Conservation (phyloP, 345 rosid species). For the Psidium guajava region DNA sequence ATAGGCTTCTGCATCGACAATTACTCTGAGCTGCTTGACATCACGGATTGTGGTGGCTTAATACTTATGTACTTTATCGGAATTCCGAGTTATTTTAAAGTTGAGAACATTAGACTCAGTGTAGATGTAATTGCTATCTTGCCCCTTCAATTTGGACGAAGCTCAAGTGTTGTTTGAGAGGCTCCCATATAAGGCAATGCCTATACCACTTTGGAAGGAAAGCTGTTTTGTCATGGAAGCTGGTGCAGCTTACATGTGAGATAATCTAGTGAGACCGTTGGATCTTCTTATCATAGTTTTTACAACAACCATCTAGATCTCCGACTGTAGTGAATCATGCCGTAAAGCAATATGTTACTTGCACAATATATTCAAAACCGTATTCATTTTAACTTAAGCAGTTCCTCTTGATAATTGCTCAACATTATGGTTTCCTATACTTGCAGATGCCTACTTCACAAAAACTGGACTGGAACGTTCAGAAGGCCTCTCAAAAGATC, state of each 20-base stretch:
- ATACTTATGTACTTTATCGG: background rate
- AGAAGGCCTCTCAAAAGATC: constrained; percentile 46
- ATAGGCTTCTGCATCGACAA: background rate
- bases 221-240: background rate
- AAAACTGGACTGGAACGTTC: constrained; percentile 81
- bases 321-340: background rate
- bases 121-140: background rate
- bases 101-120: background rate
- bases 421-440: background rate
- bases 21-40: background rate
- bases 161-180: background rate
- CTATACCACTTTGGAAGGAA: background rate
- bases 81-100: background rate
- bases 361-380: background rate
- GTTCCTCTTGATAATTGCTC: background rate
- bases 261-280: background rate
- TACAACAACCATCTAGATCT: background rate
- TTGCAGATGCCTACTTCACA: constrained; percentile 76
- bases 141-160: background rate
- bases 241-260: background rate
- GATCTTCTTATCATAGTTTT: background rate
- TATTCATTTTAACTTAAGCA: background rate
- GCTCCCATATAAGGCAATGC: background rate
- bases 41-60: background rate
- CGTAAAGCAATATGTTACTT: background rate